phyloP scores from a whole-genome alignment of 352 stramenopile species.

The Pythium aristosporum region DNA sequence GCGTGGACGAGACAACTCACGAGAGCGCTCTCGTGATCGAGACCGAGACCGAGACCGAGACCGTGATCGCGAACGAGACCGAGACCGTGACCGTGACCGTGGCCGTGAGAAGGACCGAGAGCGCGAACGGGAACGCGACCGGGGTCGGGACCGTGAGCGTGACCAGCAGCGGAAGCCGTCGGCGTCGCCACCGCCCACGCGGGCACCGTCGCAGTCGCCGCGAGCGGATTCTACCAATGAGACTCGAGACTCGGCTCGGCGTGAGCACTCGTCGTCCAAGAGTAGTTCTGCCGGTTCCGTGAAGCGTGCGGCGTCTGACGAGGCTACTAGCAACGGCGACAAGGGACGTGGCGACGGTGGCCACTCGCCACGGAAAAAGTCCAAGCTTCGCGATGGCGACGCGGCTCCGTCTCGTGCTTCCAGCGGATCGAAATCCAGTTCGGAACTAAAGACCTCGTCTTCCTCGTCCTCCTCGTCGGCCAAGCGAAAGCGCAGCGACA shows the following conservation, averaged over 20 bases:
- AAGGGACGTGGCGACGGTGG: conserved; percentile 6
- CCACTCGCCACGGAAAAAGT: conserved; percentile 33
- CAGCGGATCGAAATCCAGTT: conserved; percentile 13
- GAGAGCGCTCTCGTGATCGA: conserved; percentile 4
- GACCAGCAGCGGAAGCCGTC: conserved; percentile 33
- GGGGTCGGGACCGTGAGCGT: neutral
- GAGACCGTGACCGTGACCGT: conserved; percentile 4
- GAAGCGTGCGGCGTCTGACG: conserved; percentile 24
- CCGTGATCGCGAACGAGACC: conserved; percentile 9
- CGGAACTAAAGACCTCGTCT: conserved; percentile 1
- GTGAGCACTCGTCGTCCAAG: conserved; percentile 11
- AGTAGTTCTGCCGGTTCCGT: neutral
- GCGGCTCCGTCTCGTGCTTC: conserved; percentile 25
- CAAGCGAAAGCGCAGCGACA: conserved; percentile 39
- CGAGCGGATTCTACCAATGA: conserved; percentile 45
- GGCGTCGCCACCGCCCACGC: conserved; percentile 20
- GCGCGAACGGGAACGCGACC: conserved; percentile 3
- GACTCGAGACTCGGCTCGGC: conserved; percentile 20
- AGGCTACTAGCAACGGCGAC: conserved; percentile 36
- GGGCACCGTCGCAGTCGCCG: conserved; percentile 1
- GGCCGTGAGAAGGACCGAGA: neutral
- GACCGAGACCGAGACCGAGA: conserved; percentile 6
- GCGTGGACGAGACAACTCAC: conserved; percentile 5
- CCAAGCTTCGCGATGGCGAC: conserved; percentile 39
- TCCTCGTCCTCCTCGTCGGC: conserved; percentile 3